Percentiles rank a stretch among this genome's conserved stretches.
Evolutionary conservation across 2,329 filamentous ascomycete genomes (phyloP).

Genomic region (Aspergillus fijiensis): DNA sequence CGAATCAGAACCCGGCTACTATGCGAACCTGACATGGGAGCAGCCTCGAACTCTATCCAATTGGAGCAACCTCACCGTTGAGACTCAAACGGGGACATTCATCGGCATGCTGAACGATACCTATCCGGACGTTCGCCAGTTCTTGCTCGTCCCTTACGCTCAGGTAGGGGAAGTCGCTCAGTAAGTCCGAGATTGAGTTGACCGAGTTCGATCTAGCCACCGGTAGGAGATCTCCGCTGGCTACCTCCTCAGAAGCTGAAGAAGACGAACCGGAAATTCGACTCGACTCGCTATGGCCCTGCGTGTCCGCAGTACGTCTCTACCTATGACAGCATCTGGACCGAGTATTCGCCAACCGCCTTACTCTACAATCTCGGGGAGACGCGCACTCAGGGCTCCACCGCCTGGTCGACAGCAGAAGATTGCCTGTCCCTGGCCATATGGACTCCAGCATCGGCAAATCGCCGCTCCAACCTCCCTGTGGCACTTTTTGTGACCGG

Average conservation of each 20-base stretch:
- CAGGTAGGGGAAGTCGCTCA: slow-evolving; percentile 13
- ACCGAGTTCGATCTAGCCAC: not conserved
- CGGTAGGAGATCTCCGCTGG: slow-evolving; percentile 18
- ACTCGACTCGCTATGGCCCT: slow-evolving; percentile 26
- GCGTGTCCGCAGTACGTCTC: slow-evolving; percentile 29
- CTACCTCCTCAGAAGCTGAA: slow-evolving; percentile 28
- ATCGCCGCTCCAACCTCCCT: slow-evolving; percentile 18
- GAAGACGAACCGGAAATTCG: slow-evolving; percentile 12
- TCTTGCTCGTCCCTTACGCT: slow-evolving; percentile 39
- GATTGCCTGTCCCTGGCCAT: slow-evolving; percentile 47
- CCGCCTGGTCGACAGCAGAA: slow-evolving; percentile 32
- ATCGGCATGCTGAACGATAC: slow-evolving; percentile 35
- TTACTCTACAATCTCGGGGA: slow-evolving; percentile 16
- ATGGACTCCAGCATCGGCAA: slow-evolving; percentile 40
- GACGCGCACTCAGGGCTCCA: slow-evolving; percentile 13
- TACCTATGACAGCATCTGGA: not conserved
- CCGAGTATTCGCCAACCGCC: not conserved
- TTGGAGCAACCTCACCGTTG: slow-evolving; percentile 17
- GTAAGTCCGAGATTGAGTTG: no score
- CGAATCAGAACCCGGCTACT: slow-evolving; percentile 13
- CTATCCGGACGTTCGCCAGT: slow-evolving; percentile 39
- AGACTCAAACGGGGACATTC: slow-evolving; percentile 21
- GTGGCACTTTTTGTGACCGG: slow-evolving; percentile 26
- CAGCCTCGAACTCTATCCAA: slow-evolving; percentile 16
- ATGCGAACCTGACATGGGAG: slow-evolving; percentile 20